Evolutionary conservation across 441 rosid species (phyloP), one percentile per base, ranked within the genome.

Genomic region (Aleurites moluccanus): DNA sequence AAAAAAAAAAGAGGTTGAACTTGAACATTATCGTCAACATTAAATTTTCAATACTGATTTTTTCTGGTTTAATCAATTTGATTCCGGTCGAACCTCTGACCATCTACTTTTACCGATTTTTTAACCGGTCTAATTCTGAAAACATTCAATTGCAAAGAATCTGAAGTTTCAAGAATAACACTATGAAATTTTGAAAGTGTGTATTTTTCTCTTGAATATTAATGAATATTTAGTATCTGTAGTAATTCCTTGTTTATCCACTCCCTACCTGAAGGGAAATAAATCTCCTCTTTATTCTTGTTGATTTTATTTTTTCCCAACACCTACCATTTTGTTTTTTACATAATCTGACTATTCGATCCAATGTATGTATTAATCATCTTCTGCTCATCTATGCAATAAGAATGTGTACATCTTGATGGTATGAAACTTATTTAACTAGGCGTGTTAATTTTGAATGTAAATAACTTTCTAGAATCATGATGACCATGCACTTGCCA

Each of bases 401-500:
- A 33, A 69, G 63, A 25, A 49, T 16, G 38, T n/a, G 23, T 33
- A 28, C 42, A 40, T 20, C n/a, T 52, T 50, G 44, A 50, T 69
- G 47, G 6, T 69, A 38, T 9, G 1, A 40, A 69, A 35, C 61
- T 20, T 11, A 6, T 23, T 70, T 38, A 18, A 33, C 49, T 62
- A 3, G 40, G n/a, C 47, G 25, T 55, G 21, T 27, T 67, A 15
- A 21, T 67, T 49, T 67, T 25, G 14, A 67, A 47, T 28, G 55
- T 23, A 52, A 8, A 49, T n/a, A 49, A 18, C 33, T 28, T 67
- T 67, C 42, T 35, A 44, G 33, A 73, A 70, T 56, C 27, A 16
- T 10, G 21, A 45, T 38, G 20, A 64, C 52, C 9, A 3, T 27
- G 40, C 25, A 21, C 65, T 42, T 49, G 79, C 73, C 77, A 72